Evolutionary conservation across 495 filamentous ascomycete species (phyloP).

Genomic region (Aspergillus heteromorphus): DNA sequence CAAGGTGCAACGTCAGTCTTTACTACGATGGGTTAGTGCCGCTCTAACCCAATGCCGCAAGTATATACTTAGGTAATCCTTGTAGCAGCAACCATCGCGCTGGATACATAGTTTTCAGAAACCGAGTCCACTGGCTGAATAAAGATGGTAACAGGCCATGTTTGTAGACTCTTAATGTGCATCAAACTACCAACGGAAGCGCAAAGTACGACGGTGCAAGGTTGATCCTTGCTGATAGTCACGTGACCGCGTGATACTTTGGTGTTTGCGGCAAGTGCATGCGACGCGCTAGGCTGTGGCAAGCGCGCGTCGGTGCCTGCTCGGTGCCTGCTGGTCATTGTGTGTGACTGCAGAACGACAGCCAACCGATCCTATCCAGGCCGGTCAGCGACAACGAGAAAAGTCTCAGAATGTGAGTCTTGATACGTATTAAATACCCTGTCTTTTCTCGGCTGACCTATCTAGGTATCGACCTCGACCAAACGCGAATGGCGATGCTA

Average conservation of each 20-base stretch:
- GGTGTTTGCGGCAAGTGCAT: constrained; percentile 23
- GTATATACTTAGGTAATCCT: too few relatives aligned
- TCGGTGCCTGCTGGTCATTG: constrained; percentile 9
- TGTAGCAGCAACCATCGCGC: too few relatives aligned
- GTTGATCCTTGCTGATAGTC: constrained; percentile 5
- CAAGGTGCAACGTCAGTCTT: too few relatives aligned
- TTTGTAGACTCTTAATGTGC: background rate
- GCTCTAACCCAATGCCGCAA: background rate
- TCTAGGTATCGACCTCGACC: constrained; percentile 43
- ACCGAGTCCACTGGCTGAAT: too few relatives aligned
- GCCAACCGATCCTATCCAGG: background rate
- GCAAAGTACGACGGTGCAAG: background rate
- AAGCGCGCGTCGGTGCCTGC: constrained; percentile 22
- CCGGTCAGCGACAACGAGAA: background rate
- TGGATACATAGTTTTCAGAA: too few relatives aligned
- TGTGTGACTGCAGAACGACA: background rate
- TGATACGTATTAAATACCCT: background rate
- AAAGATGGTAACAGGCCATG: too few relatives aligned
- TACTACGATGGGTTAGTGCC: background rate
- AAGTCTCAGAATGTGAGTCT: constrained; percentile 14
- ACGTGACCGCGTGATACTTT: constrained; percentile 37
- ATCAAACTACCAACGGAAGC: background rate
- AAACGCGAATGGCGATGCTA: constrained; percentile 22
- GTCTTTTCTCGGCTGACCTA: background rate
- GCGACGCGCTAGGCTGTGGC: constrained; percentile 17